A percentile compares a stretch with the other conserved stretches of the same genome.
Conservation (phyloP, 129 eudicot species). For the Lactuca saligna region DNA sequence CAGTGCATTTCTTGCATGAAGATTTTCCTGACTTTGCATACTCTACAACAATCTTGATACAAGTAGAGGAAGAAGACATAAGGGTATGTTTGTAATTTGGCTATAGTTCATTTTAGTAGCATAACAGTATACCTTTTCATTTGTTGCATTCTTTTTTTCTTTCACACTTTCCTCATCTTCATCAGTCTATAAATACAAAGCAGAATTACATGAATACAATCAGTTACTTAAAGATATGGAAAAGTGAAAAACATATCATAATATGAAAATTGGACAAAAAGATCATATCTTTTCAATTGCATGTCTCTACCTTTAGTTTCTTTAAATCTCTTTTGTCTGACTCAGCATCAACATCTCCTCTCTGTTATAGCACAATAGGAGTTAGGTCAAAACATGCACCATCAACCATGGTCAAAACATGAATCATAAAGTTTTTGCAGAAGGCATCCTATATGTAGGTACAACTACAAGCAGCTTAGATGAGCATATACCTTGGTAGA, state of each 20-base stretch:
- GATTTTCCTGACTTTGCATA: conserved; percentile 91
- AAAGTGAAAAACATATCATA: conserved; percentile 7
- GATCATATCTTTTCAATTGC: neutral
- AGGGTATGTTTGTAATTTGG: neutral
- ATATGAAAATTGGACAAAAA: neutral
- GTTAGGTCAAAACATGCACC: conserved; percentile 1
- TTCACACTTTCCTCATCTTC: conserved; percentile 23
- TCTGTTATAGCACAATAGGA: conserved; percentile 22
- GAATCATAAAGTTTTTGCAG: neutral
- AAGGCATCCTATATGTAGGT: neutral
- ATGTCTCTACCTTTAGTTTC: conserved; percentile 34
- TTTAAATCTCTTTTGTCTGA: conserved; percentile 17
- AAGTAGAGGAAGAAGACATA: conserved; percentile 23
- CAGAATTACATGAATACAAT: conserved; percentile 20
- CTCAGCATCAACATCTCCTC: conserved; percentile 21
- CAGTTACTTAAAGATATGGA: conserved; percentile 5
- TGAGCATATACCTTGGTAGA: conserved; percentile 39
- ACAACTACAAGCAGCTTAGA: neutral
- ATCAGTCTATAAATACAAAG: conserved; percentile 26
- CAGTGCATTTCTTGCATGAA: conserved; percentile 72
- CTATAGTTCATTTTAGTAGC: neutral
- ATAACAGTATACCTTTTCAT: conserved; percentile 27
- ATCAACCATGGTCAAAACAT: neutral
- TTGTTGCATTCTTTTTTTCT: conserved; percentile 30
- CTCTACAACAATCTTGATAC: conserved; percentile 60